phyloP scores from a whole-genome alignment of 2,329 filamentous ascomycete genomes.

The Trichoderma sp. region DNA sequence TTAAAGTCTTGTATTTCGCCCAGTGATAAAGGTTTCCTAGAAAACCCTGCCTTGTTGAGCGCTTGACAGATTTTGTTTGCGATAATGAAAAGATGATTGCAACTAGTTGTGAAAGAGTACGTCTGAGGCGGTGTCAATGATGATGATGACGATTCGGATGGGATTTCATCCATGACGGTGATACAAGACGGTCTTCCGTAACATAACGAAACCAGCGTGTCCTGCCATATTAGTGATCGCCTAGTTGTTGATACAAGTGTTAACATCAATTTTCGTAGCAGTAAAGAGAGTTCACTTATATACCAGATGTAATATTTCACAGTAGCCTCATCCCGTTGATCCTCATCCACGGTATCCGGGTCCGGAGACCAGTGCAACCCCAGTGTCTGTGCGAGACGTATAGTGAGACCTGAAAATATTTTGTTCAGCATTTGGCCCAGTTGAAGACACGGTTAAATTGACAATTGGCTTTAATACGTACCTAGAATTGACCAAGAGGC shows the following conservation, averaged over 20 bases:
- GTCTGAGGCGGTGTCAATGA: not conserved
- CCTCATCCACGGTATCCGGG: not conserved
- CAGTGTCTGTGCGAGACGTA: not conserved
- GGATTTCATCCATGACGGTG: not conserved
- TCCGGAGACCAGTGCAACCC: not conserved
- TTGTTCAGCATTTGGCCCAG: not conserved
- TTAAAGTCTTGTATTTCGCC: not conserved
- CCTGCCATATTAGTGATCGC: conserved; percentile 11
- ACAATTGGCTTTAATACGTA: not conserved
- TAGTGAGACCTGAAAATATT: not conserved
- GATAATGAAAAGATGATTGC: not conserved
- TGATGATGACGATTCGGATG: not conserved
- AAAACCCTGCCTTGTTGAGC: not conserved
- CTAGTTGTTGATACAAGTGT: not conserved
- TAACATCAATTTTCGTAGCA: not conserved
- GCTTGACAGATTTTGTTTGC: conserved; percentile 5
- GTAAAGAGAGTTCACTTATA: not conserved
- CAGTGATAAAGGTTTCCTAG: not conserved
- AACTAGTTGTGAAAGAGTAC: not conserved
- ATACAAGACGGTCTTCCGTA: not conserved
- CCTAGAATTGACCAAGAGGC: conserved; percentile 10
- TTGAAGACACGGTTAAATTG: not conserved
- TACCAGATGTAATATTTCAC: conserved; percentile 10
- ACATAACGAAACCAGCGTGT: not conserved
- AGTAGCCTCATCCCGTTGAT: not conserved